Evolutionary conservation across 768 basidiomycete genomes (phyloP).

Genomic region (Pleurotus cornucopiae): DNA sequence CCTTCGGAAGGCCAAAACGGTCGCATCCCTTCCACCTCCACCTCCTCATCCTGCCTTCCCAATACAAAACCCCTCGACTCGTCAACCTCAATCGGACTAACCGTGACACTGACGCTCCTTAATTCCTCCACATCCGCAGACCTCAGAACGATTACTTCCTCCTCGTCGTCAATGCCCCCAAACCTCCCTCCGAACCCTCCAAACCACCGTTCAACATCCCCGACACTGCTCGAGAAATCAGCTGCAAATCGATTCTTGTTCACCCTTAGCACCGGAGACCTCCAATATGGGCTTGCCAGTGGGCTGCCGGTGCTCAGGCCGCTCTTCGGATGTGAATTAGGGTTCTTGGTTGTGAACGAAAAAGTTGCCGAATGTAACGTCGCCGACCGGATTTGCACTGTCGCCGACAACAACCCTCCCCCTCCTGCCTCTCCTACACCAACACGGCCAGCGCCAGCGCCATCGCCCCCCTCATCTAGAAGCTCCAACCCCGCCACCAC

Average conservation of each 20-base stretch:
- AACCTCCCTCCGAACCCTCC: background rate
- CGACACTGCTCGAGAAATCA: background rate
- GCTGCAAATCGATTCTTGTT: conserved; percentile 4
- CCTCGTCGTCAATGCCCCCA: background rate
- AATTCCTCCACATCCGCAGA: conserved; percentile 6
- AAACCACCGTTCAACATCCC: background rate
- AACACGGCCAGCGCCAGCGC: too few relatives aligned
- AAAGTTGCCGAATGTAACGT: background rate
- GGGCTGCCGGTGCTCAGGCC: background rate
- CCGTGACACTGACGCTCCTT: background rate
- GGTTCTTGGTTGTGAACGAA: background rate
- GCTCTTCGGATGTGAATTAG: background rate
- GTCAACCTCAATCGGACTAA: background rate
- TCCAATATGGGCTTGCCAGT: background rate
- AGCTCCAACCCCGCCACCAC: too few relatives aligned
- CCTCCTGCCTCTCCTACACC: too few relatives aligned
- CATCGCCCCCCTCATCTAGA: too few relatives aligned
- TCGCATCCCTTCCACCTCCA: background rate
- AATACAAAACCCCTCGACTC: background rate
- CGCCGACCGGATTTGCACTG: too few relatives aligned
- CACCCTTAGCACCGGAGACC: background rate
- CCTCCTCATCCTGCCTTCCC: background rate
- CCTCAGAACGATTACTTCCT: conserved; percentile 4
- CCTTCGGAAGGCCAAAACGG: background rate
- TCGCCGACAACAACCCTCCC: too few relatives aligned